Percentiles rank a stretch among this genome's conserved stretches.
Conservation (phyloP, 2,329 filamentous ascomycete genomes). For the Colletotrichum falcatum region DNA sequence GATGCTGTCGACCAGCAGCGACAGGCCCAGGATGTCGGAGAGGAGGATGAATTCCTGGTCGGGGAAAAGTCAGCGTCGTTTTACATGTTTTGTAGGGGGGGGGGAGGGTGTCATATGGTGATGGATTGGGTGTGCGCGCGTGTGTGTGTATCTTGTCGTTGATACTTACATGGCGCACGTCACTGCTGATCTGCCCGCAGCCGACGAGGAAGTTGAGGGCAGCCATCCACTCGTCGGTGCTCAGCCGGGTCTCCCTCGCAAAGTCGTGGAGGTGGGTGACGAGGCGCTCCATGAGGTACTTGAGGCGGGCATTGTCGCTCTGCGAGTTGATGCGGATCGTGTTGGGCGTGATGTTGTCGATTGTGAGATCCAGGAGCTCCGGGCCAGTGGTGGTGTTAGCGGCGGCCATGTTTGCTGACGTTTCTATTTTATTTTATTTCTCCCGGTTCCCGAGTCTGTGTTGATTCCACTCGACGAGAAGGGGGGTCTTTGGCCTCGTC, state of each 20-base stretch:
- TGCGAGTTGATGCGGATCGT: constrained; percentile 77
- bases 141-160: too few relatives aligned
- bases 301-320: constrained; percentile 69
- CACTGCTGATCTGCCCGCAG: constrained; percentile 75
- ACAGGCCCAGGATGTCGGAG: constrained; percentile 79
- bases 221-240: constrained; percentile 79
- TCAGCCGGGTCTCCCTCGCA: constrained; percentile 78
- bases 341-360: constrained; percentile 81
- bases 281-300: constrained; percentile 76
- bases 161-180: constrained; percentile 71
- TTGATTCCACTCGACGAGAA: background rate
- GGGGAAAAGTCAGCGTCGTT: background rate
- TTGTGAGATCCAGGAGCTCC: constrained; percentile 74
- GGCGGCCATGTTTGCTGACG: constrained; percentile 21
- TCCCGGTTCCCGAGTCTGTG: too few relatives aligned
- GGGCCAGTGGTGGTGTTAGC: constrained; percentile 48
- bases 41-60: constrained; percentile 79
- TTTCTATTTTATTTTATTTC: too few relatives aligned
- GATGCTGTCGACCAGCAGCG: constrained; percentile 80
- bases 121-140: too few relatives aligned
- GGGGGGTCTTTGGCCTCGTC: background rate
- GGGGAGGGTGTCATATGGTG: too few relatives aligned
- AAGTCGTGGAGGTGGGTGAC: constrained; percentile 82
- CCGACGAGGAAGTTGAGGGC: constrained; percentile 76
- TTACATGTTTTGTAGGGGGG: background rate